These are phyloP conservation scores for Calophaca sinica DNA, from an alignment of 306 rosid species.

Conservation along the genomic window DNA sequence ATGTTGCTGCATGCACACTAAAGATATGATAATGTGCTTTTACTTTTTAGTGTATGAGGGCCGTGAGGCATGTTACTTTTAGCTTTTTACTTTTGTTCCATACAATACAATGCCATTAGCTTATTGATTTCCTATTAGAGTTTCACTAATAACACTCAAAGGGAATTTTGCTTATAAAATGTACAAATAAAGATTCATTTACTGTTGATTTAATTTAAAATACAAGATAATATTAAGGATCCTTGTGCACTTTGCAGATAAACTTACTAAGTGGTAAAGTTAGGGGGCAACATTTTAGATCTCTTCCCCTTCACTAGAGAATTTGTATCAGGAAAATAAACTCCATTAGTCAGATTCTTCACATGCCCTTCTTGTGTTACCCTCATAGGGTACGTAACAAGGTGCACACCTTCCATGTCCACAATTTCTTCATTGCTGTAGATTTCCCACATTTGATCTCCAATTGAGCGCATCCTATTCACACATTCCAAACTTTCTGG, in stretches of 20 bases:
- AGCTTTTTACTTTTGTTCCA: too few species aligned
- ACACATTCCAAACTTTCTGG: conserved; percentile 59
- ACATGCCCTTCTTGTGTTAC: conserved; percentile 64
- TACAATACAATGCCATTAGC: too few species aligned
- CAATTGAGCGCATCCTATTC: conserved; percentile 55
- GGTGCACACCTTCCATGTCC: conserved; percentile 87
- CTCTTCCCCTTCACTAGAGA: conserved; percentile 66
- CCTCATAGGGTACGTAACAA: conserved; percentile 67
- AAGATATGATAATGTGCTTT: too few species aligned
- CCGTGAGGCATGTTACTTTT: too few species aligned
- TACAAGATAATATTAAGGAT: neutral
- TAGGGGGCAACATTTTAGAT: conserved; percentile 60
- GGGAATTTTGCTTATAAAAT: neutral
- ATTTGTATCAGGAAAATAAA: conserved; percentile 76
- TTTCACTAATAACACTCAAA: neutral
- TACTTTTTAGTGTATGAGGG: too few species aligned
- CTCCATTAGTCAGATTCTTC: conserved; percentile 54
- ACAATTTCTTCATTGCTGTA: conserved; percentile 62
- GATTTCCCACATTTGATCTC: conserved; percentile 69
- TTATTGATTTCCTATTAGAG: too few species aligned
- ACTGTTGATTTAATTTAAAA: neutral
- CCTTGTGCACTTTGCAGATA: neutral
- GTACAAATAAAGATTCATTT: neutral
- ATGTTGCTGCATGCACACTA: too few species aligned
- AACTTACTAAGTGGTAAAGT: conserved; percentile 62